These are phyloP conservation scores for Cicer judaicum DNA, from an alignment of 306 rosid genomes.

Conservation along the genomic window DNA sequence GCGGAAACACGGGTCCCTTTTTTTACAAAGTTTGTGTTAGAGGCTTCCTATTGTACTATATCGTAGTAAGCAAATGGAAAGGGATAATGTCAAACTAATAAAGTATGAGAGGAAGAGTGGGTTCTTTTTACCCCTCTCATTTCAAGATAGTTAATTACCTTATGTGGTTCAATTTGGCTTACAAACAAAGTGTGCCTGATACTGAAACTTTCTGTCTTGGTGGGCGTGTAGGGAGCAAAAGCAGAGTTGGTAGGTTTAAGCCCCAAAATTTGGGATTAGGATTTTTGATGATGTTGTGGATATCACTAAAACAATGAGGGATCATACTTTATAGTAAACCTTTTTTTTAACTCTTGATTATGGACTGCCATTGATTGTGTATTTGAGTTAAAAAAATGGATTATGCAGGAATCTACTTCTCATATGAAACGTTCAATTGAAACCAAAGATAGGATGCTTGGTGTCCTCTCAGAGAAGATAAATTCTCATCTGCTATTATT, in stretches of 20 bases:
- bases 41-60: background rate
- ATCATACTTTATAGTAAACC: background rate
- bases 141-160: slow-evolving; percentile 2
- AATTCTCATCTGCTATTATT: slow-evolving; percentile 64
- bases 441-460: slow-evolving; percentile 64
- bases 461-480: slow-evolving; percentile 71
- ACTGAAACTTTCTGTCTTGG: slow-evolving; percentile 10
- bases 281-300: slow-evolving; percentile 3
- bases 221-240: background rate
- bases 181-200: background rate
- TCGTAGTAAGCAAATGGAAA: background rate
- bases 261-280: slow-evolving; percentile 12
- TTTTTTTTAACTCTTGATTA: slow-evolving; percentile 5
- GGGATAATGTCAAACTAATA: background rate
- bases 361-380: slow-evolving; percentile 22
- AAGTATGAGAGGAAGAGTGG: background rate
- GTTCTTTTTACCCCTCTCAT: background rate
- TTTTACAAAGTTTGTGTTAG: background rate
- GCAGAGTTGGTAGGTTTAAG: slow-evolving; percentile 12
- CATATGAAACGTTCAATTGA: slow-evolving; percentile 63
- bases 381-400: slow-evolving; percentile 33
- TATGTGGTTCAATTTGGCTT: slow-evolving; percentile 20
- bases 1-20: background rate
- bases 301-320: slow-evolving; percentile 14
- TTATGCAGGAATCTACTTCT: slow-evolving; percentile 66